Percentiles rank a stretch among this genome's conserved stretches.
Evolutionary conservation across 2,329 filamentous ascomycete genomes (phyloP).

Genomic region (Shiraia bambusicola): DNA sequence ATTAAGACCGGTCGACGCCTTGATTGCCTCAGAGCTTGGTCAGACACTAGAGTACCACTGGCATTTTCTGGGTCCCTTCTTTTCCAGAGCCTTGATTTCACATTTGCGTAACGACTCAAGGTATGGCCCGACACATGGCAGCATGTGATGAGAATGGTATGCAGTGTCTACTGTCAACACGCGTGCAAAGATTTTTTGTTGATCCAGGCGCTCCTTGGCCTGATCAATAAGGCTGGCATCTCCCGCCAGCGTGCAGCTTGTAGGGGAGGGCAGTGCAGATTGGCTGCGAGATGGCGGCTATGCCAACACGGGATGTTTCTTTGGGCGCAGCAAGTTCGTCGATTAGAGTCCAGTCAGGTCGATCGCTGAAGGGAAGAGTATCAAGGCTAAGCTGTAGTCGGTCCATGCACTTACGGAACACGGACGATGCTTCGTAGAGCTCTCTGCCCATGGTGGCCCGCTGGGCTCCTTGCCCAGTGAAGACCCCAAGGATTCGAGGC

Average conservation of each 20-base stretch:
- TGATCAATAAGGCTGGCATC: conserved; percentile 41
- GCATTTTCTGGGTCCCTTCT: not conserved
- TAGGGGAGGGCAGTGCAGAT: conserved; percentile 40
- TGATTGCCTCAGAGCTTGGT: conserved; percentile 42
- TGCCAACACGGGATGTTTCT: conserved; percentile 6
- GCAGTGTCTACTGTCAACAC: conserved; percentile 46
- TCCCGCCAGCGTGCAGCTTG: conserved; percentile 47
- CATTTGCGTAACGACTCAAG: not conserved
- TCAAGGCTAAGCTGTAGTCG: not conserved
- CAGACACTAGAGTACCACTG: conserved; percentile 8
- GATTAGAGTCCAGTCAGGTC: not conserved
- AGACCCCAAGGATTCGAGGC: conserved; percentile 5
- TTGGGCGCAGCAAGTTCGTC: conserved; percentile 1
- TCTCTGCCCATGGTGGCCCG: conserved; percentile 43
- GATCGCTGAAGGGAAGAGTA: not conserved
- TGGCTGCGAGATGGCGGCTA: conserved; percentile 32
- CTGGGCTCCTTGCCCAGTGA: conserved; percentile 48
- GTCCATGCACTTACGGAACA: not conserved
- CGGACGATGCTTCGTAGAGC: conserved; percentile 5
- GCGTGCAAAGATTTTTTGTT: conserved; percentile 42
- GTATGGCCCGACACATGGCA: not conserved
- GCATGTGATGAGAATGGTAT: conserved; percentile 42
- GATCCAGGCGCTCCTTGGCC: conserved; percentile 33
- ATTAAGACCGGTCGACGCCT: conserved; percentile 1
- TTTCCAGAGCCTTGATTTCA: not conserved